These are phyloP conservation scores for Chlorella sorokiniana DNA, from an alignment of 139 green algal genomes.

Conservation along the genomic window DNA sequence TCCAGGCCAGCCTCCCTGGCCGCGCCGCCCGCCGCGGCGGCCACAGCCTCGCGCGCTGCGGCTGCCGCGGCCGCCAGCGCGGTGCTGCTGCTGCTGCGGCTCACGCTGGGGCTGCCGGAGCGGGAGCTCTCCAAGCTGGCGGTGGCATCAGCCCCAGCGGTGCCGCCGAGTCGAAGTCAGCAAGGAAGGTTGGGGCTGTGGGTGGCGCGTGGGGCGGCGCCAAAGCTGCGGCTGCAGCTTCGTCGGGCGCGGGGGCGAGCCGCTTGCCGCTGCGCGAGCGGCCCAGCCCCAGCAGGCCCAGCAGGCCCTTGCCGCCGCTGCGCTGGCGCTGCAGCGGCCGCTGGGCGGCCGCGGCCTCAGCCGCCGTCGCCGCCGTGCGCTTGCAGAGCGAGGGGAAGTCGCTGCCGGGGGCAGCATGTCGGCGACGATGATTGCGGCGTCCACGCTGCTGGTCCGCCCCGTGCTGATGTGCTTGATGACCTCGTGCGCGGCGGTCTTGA, in stretches of 20 bases:
- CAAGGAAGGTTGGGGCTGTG: too few species aligned
- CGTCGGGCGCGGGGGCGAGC: background rate
- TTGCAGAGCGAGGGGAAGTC: constrained; percentile 32
- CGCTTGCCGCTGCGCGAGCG: background rate
- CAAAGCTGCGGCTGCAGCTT: background rate
- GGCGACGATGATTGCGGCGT: constrained; percentile 79
- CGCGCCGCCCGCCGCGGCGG: too few species aligned
- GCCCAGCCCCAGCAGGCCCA: background rate
- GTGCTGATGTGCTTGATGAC: constrained; percentile 35
- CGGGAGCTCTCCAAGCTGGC: background rate
- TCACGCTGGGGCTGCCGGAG: background rate
- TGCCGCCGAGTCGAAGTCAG: background rate
- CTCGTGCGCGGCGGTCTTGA: constrained; percentile 3
- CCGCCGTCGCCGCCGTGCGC: background rate
- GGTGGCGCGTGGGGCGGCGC: too few species aligned
- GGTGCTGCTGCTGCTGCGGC: constrained; percentile 1
- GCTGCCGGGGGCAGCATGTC: constrained; percentile 68
- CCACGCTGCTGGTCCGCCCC: constrained; percentile 61
- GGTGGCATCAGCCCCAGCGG: background rate
- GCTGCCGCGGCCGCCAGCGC: background rate
- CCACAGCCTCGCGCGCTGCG: background rate
- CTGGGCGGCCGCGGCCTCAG: background rate
- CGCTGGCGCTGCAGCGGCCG: background rate
- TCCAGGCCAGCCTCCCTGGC: background rate
- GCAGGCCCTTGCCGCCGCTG: background rate